A percentile compares a stretch with the other conserved stretches of the same genome.
These are phyloP conservation scores for Fusarium virguliforme DNA, from an alignment of 2,329 filamentous ascomycete genomes.

Conservation along the genomic window DNA sequence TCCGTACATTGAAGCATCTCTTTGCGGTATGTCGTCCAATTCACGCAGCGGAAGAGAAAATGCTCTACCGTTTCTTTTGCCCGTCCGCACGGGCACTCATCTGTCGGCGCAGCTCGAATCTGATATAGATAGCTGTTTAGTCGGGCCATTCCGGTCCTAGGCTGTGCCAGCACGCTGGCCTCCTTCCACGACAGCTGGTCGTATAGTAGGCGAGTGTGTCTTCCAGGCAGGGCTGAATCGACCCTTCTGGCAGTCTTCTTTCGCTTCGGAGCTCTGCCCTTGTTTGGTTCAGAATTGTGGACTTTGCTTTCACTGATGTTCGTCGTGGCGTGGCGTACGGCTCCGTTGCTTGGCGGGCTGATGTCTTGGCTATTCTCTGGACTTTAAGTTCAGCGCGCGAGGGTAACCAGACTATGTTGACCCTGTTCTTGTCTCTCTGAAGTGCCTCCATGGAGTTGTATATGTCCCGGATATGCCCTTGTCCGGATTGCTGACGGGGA, in stretches of 20 bases:
- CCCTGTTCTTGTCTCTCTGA: slow-evolving; percentile 8
- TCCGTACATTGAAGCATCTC: slow-evolving; percentile 13
- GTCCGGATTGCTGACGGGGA: slow-evolving; percentile 40
- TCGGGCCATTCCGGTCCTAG: too few species aligned
- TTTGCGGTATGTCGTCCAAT: slow-evolving; percentile 4
- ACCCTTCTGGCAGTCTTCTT: slow-evolving; percentile 32
- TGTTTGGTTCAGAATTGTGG: slow-evolving; percentile 7
- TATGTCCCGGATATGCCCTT: slow-evolving; percentile 32
- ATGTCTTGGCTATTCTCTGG: not conserved
- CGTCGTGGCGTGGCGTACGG: not conserved
- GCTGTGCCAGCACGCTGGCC: slow-evolving; percentile 38
- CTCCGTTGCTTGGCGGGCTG: not conserved
- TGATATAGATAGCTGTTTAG: too few species aligned
- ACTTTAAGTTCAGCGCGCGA: not conserved
- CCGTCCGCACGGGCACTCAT: slow-evolving; percentile 21
- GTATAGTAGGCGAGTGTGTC: slow-evolving; percentile 42
- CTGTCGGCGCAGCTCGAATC: too few species aligned
- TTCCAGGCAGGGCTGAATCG: too few species aligned
- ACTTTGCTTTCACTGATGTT: slow-evolving; percentile 9
- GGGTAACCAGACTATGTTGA: slow-evolving; percentile 1
- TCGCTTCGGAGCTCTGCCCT: slow-evolving; percentile 16
- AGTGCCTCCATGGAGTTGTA: slow-evolving; percentile 6
- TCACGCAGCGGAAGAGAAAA: slow-evolving; percentile 19
- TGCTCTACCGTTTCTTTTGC: too few species aligned
- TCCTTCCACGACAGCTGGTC: slow-evolving; percentile 38